Conservation (phyloP, 2,329 filamentous ascomycete species). For the Seiridium cupressi region DNA sequence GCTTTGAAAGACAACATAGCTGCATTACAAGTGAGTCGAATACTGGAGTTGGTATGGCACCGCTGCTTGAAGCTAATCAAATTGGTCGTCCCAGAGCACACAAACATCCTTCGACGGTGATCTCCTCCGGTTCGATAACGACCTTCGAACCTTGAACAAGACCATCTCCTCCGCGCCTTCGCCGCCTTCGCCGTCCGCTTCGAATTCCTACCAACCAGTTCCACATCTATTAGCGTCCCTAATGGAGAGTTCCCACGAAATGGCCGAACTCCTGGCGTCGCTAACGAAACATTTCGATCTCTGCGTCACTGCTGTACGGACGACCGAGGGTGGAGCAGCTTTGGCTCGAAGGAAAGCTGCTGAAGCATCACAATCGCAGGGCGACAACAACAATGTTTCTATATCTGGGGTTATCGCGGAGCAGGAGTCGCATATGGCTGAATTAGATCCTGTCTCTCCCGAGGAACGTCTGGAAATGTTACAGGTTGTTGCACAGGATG, state of each 20-base stretch:
- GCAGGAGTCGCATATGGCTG: constrained; percentile 48
- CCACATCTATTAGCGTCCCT: constrained; percentile 59
- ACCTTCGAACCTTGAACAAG: constrained; percentile 65
- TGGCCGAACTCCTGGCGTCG: constrained; percentile 77
- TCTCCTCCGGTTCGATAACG: constrained; percentile 71
- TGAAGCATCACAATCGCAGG: constrained; percentile 53
- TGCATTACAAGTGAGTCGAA: constrained; percentile 57
- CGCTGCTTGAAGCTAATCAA: not conserved
- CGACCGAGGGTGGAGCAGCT: constrained; percentile 78
- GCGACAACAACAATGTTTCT: constrained; percentile 47
- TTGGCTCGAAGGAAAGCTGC: constrained; percentile 67
- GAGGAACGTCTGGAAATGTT: constrained; percentile 83
- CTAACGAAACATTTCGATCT: constrained; percentile 89
- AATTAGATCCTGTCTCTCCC: constrained; percentile 68
- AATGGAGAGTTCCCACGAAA: constrained; percentile 73
- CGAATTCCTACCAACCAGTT: constrained; percentile 40
- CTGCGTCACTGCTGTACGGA: constrained; percentile 86
- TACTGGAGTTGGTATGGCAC: too few relatives aligned
- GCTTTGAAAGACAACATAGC: constrained; percentile 70
- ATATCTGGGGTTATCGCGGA: constrained; percentile 66
- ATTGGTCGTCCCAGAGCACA: constrained; percentile 41
- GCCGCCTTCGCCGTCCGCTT: constrained; percentile 31
- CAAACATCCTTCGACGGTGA: constrained; percentile 76
- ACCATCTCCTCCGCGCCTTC: constrained; percentile 44
- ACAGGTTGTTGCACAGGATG: constrained; percentile 72